Evolutionary conservation across 768 basidiomycete genomes (phyloP).

Genomic region (Tylopilus subfusipes): DNA sequence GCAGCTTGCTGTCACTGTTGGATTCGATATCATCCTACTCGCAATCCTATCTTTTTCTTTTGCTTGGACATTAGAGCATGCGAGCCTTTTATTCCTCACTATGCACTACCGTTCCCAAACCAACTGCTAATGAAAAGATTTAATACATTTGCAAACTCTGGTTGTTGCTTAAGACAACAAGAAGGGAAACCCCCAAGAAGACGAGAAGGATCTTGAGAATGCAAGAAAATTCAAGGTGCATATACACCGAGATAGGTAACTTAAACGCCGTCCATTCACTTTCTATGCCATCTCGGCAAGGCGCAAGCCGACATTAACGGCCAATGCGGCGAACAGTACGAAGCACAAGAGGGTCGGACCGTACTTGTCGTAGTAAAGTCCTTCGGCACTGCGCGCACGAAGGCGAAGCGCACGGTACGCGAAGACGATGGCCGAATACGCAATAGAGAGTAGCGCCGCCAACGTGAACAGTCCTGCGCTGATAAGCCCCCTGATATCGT

Average conservation of each 20-base stretch:
- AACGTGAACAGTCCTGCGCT: constrained; percentile 87
- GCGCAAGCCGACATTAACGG: constrained; percentile 72
- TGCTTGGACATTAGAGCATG: constrained; percentile 22
- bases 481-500: constrained; percentile 75
- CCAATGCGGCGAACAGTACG: constrained; percentile 64
- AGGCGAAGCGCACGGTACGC: constrained; percentile 69
- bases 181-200: background rate
- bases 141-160: constrained; percentile 6
- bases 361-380: constrained; percentile 86
- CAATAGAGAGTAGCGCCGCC: constrained; percentile 83
- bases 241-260: background rate
- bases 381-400: constrained; percentile 67
- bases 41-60: background rate
- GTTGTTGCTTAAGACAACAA: background rate
- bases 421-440: constrained; percentile 82
- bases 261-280: background rate
- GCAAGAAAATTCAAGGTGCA: background rate
- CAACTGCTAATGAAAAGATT: constrained; percentile 25
- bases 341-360: constrained; percentile 76
- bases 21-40: constrained; percentile 10
- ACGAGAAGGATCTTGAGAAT: background rate
- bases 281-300: constrained; percentile 46
- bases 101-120: constrained; percentile 21
- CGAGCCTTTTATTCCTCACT: constrained; percentile 24
- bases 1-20: constrained; percentile 17